Evolutionary conservation across 805 yeast species (phyloP).

Genomic region (Kazachstania kunashirensis): DNA sequence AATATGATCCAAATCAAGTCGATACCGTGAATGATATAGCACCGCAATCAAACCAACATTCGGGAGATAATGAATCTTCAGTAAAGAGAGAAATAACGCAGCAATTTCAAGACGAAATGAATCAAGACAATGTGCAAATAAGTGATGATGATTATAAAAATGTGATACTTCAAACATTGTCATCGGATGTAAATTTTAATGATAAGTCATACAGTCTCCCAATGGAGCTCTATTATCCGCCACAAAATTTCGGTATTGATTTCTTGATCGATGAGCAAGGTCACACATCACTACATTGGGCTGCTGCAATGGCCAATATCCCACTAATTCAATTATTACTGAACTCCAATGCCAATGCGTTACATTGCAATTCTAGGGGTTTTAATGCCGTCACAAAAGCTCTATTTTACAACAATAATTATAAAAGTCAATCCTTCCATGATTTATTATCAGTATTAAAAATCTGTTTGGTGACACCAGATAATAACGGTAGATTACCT

Average conservation of each 20-base stretch:
- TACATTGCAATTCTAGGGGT: slow-evolving; percentile 45
- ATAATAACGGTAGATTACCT: slow-evolving; percentile 61
- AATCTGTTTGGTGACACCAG: slow-evolving; percentile 61
- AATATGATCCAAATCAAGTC: neutral
- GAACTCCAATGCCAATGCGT: slow-evolving; percentile 53
- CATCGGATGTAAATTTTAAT: slow-evolving; percentile 24
- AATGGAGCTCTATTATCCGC: slow-evolving; percentile 42
- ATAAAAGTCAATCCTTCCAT: slow-evolving; percentile 51
- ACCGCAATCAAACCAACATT: slow-evolving; percentile 31
- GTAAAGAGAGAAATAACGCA: neutral
- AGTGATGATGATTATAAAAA: slow-evolving; percentile 20
- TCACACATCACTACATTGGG: slow-evolving; percentile 79
- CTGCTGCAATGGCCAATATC: slow-evolving; percentile 65
- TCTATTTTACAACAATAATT: slow-evolving; percentile 63
- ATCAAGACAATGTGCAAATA: neutral
- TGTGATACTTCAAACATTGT: slow-evolving; percentile 22
- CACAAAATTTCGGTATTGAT: slow-evolving; percentile 53
- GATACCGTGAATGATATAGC: neutral
- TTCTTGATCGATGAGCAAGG: slow-evolving; percentile 72
- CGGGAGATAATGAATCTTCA: too few relatives aligned
- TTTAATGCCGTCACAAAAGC: slow-evolving; percentile 62
- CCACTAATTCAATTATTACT: slow-evolving; percentile 46
- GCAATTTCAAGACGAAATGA: neutral
- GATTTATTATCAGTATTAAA: slow-evolving; percentile 50
- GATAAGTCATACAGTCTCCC: slow-evolving; percentile 25